These are phyloP conservation scores for Nepenthes gracilis DNA, from an alignment of 148 eudicot species.

Conservation along the genomic window DNA sequence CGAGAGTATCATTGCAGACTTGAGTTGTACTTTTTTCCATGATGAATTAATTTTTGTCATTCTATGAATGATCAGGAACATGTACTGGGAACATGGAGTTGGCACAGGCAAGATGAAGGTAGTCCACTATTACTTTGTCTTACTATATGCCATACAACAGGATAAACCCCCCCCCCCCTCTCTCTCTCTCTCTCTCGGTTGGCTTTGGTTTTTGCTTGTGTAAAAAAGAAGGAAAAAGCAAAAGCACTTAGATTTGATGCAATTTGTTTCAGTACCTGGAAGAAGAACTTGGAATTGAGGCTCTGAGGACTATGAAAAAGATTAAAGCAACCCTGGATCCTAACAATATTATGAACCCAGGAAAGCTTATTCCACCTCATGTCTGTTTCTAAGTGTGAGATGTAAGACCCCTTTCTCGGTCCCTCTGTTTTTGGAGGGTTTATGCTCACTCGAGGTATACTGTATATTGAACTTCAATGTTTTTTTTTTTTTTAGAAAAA, in stretches of 20 bases:
- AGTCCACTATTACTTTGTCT: background rate
- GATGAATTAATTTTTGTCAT: background rate
- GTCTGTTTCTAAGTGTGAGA: conserved; percentile 44
- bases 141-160: too few species aligned
- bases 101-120: conserved; percentile 99
- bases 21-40: too few species aligned
- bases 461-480: too few species aligned
- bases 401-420: too few species aligned
- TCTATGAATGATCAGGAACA: conserved; percentile 46
- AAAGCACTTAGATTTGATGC: background rate
- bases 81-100: conserved; percentile 99
- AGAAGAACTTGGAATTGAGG: conserved; percentile 83
- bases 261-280: conserved; percentile 64
- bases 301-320: conserved; percentile 71
- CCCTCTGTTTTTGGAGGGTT: too few species aligned
- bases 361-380: conserved; percentile 92
- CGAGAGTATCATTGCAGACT: too few species aligned
- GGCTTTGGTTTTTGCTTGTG: background rate
- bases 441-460: too few species aligned
- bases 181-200: background rate
- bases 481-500: too few species aligned
- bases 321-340: conserved; percentile 89
- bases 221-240: background rate
- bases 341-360: conserved; percentile 89
- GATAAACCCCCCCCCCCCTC: too few species aligned